phyloP scores from a whole-genome alignment of 2,329 filamentous ascomycete genomes.

The Shiraia bambusicola region DNA sequence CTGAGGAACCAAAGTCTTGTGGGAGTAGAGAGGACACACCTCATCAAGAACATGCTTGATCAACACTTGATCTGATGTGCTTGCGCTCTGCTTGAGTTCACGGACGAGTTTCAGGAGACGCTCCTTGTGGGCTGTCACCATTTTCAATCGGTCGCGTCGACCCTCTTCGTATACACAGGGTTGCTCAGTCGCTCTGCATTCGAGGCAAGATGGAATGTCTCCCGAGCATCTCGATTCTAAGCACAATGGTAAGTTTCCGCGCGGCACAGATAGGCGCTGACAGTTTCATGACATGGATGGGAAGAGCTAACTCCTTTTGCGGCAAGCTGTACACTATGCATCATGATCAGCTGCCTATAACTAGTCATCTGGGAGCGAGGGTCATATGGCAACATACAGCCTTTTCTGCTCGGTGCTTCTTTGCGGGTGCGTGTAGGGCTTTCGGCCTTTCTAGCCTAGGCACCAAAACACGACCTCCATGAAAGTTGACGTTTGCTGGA shows the following conservation, averaged over 20 bases:
- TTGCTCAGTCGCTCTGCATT: neutral
- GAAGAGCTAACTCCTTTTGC: neutral
- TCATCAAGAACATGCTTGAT: constrained; percentile 3
- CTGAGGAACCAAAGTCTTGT: neutral
- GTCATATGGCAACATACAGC: neutral
- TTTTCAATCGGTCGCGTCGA: constrained; percentile 1
- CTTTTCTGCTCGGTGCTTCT: neutral
- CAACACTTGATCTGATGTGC: neutral
- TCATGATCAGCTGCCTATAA: neutral
- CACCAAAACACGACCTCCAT: constrained; percentile 2
- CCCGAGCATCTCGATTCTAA: constrained; percentile 2
- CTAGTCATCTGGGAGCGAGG: neutral
- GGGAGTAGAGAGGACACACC: neutral
- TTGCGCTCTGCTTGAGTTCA: neutral
- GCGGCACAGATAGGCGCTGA: neutral
- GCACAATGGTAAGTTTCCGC: neutral
- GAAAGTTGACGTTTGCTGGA: neutral
- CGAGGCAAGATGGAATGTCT: neutral
- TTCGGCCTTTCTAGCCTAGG: constrained; percentile 1
- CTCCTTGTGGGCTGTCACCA: constrained; percentile 1
- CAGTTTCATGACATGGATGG: neutral
- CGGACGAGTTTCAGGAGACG: constrained; percentile 1
- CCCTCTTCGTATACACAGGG: constrained; percentile 1
- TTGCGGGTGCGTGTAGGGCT: neutral
- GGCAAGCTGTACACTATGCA: constrained; percentile 1